A percentile compares a stretch with the other conserved stretches of the same genome.
Evolutionary conservation across 208 protist species (phyloP).

Genomic region (Acanthamoeba sp.): DNA sequence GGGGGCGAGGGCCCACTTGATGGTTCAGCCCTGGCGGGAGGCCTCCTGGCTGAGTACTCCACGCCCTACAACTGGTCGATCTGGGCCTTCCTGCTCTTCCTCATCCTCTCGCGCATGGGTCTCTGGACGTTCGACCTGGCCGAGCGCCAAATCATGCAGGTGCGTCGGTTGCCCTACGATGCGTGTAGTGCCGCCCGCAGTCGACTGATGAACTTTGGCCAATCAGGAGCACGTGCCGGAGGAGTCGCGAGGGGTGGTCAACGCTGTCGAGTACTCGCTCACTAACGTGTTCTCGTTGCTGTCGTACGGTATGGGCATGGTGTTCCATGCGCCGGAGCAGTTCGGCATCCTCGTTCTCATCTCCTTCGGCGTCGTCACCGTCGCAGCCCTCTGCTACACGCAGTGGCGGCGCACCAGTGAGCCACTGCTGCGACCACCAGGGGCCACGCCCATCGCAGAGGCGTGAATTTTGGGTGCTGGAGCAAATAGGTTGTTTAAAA

Average conservation of each 20-base stretch:
- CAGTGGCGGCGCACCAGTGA: not conserved
- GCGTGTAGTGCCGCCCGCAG: not conserved
- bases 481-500: too few species aligned
- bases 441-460: too few species aligned
- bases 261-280: constrained; percentile 64
- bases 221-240: constrained; percentile 52
- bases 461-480: too few species aligned
- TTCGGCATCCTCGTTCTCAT: constrained; percentile 60
- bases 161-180: not conserved
- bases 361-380: constrained; percentile 29
- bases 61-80: constrained; percentile 15
- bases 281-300: constrained; percentile 66
- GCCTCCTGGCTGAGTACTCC: constrained; percentile 27
- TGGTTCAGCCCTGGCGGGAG: not conserved
- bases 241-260: constrained; percentile 36
- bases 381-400: constrained; percentile 28
- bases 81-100: constrained; percentile 54
- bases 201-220: not conserved
- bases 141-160: constrained; percentile 70
- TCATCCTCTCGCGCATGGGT: constrained; percentile 51
- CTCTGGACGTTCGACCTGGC: constrained; percentile 64
- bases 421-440: not conserved
- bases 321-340: constrained; percentile 14
- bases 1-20: not conserved
- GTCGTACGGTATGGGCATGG: constrained; percentile 60